Conservation (phyloP, 495 filamentous ascomycete genomes). For the Immersiella caudata region DNA sequence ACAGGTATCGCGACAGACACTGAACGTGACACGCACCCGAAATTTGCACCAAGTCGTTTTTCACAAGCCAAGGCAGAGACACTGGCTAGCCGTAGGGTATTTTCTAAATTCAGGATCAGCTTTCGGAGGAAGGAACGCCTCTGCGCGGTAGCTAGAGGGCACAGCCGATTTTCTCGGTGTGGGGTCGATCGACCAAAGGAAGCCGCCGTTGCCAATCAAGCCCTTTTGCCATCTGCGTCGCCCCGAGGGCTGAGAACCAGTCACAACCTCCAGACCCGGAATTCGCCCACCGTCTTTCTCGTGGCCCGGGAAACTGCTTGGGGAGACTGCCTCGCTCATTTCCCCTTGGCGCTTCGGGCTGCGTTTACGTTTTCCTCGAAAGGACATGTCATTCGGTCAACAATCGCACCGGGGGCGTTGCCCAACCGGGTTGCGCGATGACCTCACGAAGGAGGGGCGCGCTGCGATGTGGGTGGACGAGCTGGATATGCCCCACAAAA, state of each 20-base stretch:
- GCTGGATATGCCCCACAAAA: neutral
- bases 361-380: neutral
- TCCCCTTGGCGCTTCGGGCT: neutral
- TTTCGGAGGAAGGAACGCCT: neutral
- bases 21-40: neutral
- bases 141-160: neutral
- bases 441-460: neutral
- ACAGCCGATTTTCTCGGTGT: neutral
- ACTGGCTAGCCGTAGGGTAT: neutral
- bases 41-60: neutral
- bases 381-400: neutral
- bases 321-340: neutral
- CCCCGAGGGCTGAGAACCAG: neutral
- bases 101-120: neutral
- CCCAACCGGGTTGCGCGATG: neutral
- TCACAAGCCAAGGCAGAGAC: neutral
- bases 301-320: neutral
- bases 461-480: neutral
- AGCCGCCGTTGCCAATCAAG: neutral
- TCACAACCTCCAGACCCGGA: neutral
- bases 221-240: neutral
- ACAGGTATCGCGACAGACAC: too few relatives aligned
- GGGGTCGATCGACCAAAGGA: neutral
- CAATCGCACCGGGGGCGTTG: neutral
- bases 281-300: neutral